phyloP scores from a whole-genome alignment of 1,139 yeast species.

The Pichia terricola region DNA sequence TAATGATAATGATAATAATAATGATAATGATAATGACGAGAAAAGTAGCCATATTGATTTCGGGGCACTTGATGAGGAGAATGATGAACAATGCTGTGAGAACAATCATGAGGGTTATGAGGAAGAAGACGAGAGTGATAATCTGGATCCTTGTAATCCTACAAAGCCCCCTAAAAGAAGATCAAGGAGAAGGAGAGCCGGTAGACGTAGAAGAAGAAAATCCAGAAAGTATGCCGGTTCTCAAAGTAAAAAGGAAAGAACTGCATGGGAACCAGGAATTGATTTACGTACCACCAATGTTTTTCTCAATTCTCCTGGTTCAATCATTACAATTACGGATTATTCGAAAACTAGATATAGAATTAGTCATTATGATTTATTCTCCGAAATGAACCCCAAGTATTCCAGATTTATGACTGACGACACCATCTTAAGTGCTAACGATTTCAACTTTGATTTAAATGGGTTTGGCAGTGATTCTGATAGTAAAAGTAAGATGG shows the following conservation, averaged over 20 bases:
- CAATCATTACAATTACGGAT: conserved; percentile 30
- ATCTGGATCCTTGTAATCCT: not conserved
- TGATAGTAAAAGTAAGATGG: not conserved
- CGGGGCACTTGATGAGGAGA: not conserved
- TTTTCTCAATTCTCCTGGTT: conserved; percentile 32
- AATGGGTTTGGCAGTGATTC: conserved; percentile 1
- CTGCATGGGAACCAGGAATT: conserved; percentile 50
- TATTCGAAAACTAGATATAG: conserved; percentile 33
- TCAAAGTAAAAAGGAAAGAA: conserved; percentile 28
- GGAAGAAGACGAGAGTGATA: conserved; percentile 1
- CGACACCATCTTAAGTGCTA: conserved; percentile 10
- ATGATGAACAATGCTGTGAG: not conserved
- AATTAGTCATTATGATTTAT: conserved; percentile 30
- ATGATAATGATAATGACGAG: not conserved
- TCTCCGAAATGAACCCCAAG: conserved; percentile 20
- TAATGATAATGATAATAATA: not conserved
- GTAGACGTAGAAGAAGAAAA: conserved; percentile 9
- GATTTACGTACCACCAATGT: conserved; percentile 40
- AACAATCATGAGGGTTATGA: not conserved
- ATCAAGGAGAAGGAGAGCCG: conserved; percentile 2
- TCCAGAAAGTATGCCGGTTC: conserved; percentile 27
- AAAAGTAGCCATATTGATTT: not conserved
- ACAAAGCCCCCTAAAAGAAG: conserved; percentile 1
- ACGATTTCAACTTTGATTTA: conserved; percentile 1
- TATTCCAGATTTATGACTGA: conserved; percentile 6